Conservation (phyloP, 345 rosid genomes). For the Salix caprea region DNA sequence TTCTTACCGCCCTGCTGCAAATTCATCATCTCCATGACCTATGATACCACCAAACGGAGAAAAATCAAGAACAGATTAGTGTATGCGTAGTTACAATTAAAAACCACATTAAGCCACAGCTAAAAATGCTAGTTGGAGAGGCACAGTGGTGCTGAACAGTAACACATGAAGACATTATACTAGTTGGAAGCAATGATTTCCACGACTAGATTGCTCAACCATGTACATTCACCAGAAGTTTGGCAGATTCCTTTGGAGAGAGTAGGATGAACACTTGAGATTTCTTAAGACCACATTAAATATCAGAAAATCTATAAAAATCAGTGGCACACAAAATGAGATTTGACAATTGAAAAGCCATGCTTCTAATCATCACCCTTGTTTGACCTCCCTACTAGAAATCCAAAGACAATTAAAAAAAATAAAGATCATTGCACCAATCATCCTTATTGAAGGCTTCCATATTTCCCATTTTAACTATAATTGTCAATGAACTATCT, state of each 20-base stretch:
- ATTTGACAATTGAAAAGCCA: no score
- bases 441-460: neutral
- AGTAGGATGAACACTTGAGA: no score
- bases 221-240: neutral
- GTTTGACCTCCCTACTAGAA: neutral
- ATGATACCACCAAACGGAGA: slow-evolving; percentile 4
- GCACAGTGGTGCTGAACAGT: neutral
- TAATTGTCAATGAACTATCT: no score
- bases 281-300: no score
- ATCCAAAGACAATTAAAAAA: no score
- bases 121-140: neutral
- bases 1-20: slow-evolving; percentile 49
- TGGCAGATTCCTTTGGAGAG: no score
- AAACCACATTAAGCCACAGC: neutral
- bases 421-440: neutral
- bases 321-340: no score
- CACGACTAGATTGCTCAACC: neutral
- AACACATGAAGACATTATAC: neutral
- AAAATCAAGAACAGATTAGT: neutral
- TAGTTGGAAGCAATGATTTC: neutral
- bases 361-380: neutral
- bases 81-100: neutral
- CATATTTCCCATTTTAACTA: neutral
- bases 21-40: slow-evolving; percentile 68
- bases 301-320: no score